Percentiles rank a stretch among this genome's conserved stretches.
Conservation (phyloP, 257 asterid species). For the Nicotiana tomentosiformis region DNA sequence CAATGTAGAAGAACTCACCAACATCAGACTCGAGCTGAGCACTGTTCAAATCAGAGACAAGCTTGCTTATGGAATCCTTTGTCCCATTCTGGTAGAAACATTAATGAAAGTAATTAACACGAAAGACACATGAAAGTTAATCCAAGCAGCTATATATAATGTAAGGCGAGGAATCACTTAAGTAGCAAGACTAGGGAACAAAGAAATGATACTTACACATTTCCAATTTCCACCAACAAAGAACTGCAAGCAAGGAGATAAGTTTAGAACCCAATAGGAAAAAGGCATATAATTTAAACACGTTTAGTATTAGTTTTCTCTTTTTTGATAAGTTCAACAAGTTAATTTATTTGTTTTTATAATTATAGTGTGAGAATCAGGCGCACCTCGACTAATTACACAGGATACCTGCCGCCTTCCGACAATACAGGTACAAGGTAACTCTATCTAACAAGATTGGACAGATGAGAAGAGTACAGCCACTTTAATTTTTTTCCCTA, state of each 20-base stretch:
- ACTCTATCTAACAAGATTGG: too few species aligned
- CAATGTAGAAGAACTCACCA: slow-evolving; percentile 40
- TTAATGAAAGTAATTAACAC: neutral
- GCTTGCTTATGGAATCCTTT: slow-evolving; percentile 80
- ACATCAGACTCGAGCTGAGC: slow-evolving; percentile 84
- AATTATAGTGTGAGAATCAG: too few species aligned
- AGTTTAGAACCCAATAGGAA: slow-evolving; percentile 4
- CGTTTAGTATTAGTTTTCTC: too few species aligned
- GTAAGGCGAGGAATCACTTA: neutral
- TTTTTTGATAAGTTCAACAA: too few species aligned
- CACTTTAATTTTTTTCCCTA: too few species aligned
- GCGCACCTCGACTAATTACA: too few species aligned
- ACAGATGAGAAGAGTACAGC: too few species aligned
- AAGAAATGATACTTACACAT: slow-evolving; percentile 66
- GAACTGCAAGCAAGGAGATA: slow-evolving; percentile 62
- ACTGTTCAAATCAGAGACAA: slow-evolving; percentile 70
- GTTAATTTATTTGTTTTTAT: too few species aligned
- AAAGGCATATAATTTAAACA: neutral
- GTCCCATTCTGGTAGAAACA: slow-evolving; percentile 59
- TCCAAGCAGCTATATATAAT: neutral
- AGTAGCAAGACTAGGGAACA: neutral
- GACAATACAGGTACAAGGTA: too few species aligned
- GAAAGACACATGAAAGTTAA: neutral
- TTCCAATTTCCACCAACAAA: slow-evolving; percentile 99
- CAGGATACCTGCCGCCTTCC: too few species aligned